Conservation (phyloP, 768 basidiomycete species). For the Collybiopsis confluens region DNA sequence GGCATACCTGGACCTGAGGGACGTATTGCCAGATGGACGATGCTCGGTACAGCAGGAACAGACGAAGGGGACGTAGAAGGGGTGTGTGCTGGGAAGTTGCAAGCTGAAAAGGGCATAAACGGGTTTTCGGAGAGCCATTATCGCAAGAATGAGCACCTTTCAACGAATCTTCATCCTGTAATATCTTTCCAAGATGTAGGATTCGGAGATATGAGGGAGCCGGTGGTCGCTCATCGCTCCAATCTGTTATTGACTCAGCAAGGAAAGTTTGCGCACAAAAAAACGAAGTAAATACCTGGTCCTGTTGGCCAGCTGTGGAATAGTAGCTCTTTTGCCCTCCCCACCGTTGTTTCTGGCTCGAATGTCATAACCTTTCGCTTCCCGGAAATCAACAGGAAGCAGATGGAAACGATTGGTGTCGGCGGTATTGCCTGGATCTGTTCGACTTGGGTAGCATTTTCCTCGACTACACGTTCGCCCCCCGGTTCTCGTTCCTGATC, state of each 20-base stretch:
- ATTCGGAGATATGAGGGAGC: slow-evolving; percentile 75
- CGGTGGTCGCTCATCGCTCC: slow-evolving; percentile 76
- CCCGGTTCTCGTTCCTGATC: background rate
- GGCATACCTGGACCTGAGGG: slow-evolving; percentile 37
- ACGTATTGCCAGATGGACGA: slow-evolving; percentile 73
- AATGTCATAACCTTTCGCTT: slow-evolving; percentile 67
- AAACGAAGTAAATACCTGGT: slow-evolving; percentile 16
- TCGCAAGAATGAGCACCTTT: slow-evolving; percentile 29
- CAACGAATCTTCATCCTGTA: slow-evolving; percentile 82
- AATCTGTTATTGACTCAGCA: slow-evolving; percentile 38
- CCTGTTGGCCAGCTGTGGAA: slow-evolving; percentile 82
- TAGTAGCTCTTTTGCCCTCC: slow-evolving; percentile 76
- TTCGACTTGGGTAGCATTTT: background rate
- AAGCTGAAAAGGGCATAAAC: slow-evolving; percentile 1
- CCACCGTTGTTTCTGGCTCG: slow-evolving; percentile 69
- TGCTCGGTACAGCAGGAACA: slow-evolving; percentile 40
- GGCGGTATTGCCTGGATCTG: slow-evolving; percentile 37
- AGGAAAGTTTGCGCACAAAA: slow-evolving; percentile 3
- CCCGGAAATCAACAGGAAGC: slow-evolving; percentile 72
- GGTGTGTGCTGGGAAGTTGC: slow-evolving; percentile 9
- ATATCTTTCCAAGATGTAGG: slow-evolving; percentile 70
- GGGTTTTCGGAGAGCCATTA: background rate
- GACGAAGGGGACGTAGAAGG: slow-evolving; percentile 11
- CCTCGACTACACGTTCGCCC: background rate
- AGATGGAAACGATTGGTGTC: slow-evolving; percentile 59